phyloP scores from a whole-genome alignment of 2,329 filamentous ascomycete genomes.

The Didymella pomorum region DNA sequence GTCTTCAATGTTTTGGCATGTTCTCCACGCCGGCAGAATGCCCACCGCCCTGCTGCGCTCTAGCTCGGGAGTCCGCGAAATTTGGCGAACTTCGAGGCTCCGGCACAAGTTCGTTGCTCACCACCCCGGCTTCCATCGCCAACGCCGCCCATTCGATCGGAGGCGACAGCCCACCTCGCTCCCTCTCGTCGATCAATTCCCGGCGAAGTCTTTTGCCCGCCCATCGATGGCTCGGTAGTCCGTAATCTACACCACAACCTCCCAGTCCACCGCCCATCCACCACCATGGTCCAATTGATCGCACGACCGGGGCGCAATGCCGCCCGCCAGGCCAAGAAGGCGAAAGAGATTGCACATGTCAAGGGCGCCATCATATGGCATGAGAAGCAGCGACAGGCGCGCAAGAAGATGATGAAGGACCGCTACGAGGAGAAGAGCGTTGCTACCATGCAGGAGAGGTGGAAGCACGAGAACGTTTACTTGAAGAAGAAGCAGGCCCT shows the following conservation, averaged over 20 bases:
- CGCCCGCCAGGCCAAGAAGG: conserved; percentile 41
- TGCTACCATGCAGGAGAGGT: conserved; percentile 27
- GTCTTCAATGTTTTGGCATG: neutral
- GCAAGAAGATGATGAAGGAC: conserved; percentile 34
- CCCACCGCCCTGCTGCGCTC: conserved; percentile 26
- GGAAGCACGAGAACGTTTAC: conserved; percentile 36
- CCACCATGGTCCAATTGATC: conserved; percentile 47
- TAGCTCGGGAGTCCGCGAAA: conserved; percentile 16
- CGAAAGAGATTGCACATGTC: conserved; percentile 54
- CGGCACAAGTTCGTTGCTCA: neutral
- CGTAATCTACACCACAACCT: neutral
- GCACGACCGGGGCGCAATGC: conserved; percentile 35
- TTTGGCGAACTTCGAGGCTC: conserved; percentile 20
- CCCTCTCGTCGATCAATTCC: too few species aligned
- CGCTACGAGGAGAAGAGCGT: conserved; percentile 43
- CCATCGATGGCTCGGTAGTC: neutral
- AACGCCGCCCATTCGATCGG: neutral
- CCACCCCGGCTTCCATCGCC: conserved; percentile 1
- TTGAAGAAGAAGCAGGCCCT: conserved; percentile 59
- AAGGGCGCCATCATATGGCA: conserved; percentile 47
- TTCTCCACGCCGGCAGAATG: conserved; percentile 21
- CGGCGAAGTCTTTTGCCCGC: too few species aligned
- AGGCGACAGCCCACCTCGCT: too few species aligned
- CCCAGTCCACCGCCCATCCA: conserved; percentile 56
- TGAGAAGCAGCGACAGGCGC: conserved; percentile 38